phyloP scores from a whole-genome alignment of 2,329 filamentous ascomycete genomes.

The Beauveria medogensis region DNA sequence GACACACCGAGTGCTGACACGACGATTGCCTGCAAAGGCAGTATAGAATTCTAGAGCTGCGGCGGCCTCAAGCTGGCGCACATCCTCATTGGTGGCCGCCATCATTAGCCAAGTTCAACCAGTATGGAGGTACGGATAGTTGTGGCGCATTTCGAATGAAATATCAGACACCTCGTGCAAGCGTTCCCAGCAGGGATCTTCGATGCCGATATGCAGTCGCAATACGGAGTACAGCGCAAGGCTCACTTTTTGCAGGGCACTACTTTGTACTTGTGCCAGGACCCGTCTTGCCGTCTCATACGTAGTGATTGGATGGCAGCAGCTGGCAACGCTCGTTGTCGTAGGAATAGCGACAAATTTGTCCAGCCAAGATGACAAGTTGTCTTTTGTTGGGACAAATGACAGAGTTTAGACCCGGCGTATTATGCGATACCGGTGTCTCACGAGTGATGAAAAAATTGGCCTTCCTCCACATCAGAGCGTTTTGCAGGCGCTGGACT shows the following conservation, averaged over 20 bases:
- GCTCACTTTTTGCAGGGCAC: background rate
- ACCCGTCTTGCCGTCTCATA: background rate
- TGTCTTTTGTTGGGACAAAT: conserved; percentile 4
- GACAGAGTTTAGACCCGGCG: conserved; percentile 1
- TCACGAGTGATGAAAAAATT: background rate
- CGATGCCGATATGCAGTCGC: background rate
- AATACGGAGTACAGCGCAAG: background rate
- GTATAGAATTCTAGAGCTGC: background rate
- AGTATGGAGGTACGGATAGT: background rate
- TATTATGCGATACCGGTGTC: conserved; percentile 3
- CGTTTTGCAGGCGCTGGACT: conserved; percentile 7
- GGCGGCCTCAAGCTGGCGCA: background rate
- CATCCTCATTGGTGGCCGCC: background rate
- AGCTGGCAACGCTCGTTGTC: background rate
- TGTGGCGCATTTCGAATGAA: background rate
- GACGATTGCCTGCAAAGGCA: background rate
- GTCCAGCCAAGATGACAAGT: background rate
- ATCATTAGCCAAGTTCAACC: background rate
- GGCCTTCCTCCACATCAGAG: background rate
- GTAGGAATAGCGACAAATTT: background rate
- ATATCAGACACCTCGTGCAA: background rate
- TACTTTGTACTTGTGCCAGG: background rate
- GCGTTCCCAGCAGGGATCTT: background rate
- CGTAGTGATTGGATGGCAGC: too few relatives aligned
- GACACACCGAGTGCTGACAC: background rate